Conservation (phyloP, 208 protist species). For the Trypanosoma brucei region DNA sequence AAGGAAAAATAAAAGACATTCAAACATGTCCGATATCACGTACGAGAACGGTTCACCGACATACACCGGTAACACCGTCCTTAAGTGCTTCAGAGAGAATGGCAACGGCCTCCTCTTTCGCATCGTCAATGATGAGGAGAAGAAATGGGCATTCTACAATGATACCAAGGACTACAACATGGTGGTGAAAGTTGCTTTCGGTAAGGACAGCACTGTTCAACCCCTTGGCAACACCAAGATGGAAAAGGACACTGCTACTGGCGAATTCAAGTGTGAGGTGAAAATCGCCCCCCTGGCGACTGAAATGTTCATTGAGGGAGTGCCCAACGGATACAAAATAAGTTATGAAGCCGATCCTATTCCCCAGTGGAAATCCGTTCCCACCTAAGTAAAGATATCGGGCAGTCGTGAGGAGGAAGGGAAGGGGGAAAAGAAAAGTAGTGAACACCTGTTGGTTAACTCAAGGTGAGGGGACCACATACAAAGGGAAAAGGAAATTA, state of each 20-base stretch:
- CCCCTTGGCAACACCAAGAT: conserved; percentile 54
- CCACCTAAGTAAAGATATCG: not conserved
- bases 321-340: conserved; percentile 78
- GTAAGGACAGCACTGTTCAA: conserved; percentile 61
- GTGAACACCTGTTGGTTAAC: no score
- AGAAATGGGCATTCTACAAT: conserved; percentile 84
- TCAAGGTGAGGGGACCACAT: no score
- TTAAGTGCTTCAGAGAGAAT: conserved; percentile 80
- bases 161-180: conserved; percentile 77
- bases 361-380: conserved; percentile 2
- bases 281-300: conserved; percentile 42
- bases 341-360: conserved; percentile 64
- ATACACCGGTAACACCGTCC: conserved; percentile 42
- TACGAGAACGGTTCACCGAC: conserved; percentile 63
- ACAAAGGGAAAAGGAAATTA: no score
- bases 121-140: conserved; percentile 66
- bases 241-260: conserved; percentile 35
- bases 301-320: conserved; percentile 76
- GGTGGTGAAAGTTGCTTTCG: conserved; percentile 64
- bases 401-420: no score
- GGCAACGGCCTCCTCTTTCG: conserved; percentile 83
- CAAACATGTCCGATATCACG: conserved; percentile 45
- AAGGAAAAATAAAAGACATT: not conserved
- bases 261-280: conserved; percentile 61
- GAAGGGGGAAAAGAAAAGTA: no score